phyloP scores from a whole-genome alignment of 768 basidiomycete genomes.

The Pleurotus djamor region DNA sequence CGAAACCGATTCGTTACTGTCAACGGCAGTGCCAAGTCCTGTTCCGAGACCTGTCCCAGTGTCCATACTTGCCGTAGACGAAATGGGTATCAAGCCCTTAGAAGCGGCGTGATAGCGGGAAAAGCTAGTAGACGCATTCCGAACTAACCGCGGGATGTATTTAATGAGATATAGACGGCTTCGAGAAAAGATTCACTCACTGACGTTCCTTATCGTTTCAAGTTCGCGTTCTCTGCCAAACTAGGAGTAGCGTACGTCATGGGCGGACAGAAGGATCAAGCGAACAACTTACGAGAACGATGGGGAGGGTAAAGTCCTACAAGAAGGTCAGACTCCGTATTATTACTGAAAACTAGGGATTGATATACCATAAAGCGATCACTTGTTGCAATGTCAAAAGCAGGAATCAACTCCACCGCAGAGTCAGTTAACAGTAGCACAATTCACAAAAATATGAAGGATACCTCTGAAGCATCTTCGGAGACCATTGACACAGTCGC shows the following conservation, averaged over 20 bases:
- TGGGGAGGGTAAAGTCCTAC: constrained; percentile 71
- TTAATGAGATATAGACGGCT: neutral
- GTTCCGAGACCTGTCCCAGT: constrained; percentile 14
- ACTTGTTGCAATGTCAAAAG: constrained; percentile 62
- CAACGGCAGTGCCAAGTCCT: constrained; percentile 26
- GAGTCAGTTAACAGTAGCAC: constrained; percentile 5
- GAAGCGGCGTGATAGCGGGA: constrained; percentile 48
- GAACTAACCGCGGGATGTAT: constrained; percentile 25
- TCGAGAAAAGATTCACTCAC: constrained; percentile 30
- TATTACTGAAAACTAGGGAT: neutral
- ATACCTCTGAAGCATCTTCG: constrained; percentile 56
- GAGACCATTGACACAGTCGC: constrained; percentile 55
- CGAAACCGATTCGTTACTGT: constrained; percentile 39
- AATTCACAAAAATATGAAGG: constrained; percentile 6
- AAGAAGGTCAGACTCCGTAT: neutral
- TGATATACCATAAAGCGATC: constrained; percentile 60
- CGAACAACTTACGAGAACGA: constrained; percentile 46
- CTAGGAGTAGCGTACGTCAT: constrained; percentile 19
- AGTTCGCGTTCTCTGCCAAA: constrained; percentile 75
- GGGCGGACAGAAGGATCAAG: too few relatives aligned
- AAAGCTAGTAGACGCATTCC: constrained; percentile 55
- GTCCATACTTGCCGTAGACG: constrained; percentile 28
- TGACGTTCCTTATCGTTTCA: constrained; percentile 65
- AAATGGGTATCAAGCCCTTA: constrained; percentile 36
- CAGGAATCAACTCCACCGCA: constrained; percentile 56